A percentile compares a stretch with the other conserved stretches of the same genome.
These are phyloP conservation scores for Sporothrix schenckii DNA, from an alignment of 2,329 filamentous ascomycete species.

Conservation along the genomic window DNA sequence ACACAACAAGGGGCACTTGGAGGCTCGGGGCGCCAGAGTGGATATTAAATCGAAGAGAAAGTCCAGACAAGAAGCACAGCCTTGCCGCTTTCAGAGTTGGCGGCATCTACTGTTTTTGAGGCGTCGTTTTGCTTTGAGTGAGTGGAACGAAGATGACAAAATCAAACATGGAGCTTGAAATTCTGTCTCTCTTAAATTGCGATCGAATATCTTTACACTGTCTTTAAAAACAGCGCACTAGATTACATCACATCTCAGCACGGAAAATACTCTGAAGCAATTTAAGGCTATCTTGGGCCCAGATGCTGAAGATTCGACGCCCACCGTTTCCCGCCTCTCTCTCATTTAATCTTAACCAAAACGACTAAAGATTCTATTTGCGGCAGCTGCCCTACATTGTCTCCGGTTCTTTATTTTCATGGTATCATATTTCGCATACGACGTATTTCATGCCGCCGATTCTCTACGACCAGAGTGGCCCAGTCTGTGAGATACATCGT, in stretches of 20 bases:
- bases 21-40: background rate
- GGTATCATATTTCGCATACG: background rate
- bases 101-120: background rate
- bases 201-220: slow-evolving; percentile 8
- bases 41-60: background rate
- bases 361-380: background rate
- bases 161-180: slow-evolving; percentile 4
- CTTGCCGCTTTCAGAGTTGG: slow-evolving; percentile 21
- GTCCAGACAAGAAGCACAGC: background rate
- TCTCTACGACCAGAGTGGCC: background rate
- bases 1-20: background rate
- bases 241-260: background rate
- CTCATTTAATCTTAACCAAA: background rate
- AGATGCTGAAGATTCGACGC: slow-evolving; percentile 15
- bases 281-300: slow-evolving; percentile 1
- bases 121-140: slow-evolving; percentile 17
- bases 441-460: background rate
- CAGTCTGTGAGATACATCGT: background rate
- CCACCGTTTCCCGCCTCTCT: background rate
- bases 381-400: background rate
- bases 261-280: no score
- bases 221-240: slow-evolving; percentile 19
- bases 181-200: background rate
- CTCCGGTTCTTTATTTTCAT: background rate
- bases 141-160: background rate